Evolutionary conservation across 1,284 basidiomycete species (phyloP).

Genomic region (Rhodotorula sp.): DNA sequence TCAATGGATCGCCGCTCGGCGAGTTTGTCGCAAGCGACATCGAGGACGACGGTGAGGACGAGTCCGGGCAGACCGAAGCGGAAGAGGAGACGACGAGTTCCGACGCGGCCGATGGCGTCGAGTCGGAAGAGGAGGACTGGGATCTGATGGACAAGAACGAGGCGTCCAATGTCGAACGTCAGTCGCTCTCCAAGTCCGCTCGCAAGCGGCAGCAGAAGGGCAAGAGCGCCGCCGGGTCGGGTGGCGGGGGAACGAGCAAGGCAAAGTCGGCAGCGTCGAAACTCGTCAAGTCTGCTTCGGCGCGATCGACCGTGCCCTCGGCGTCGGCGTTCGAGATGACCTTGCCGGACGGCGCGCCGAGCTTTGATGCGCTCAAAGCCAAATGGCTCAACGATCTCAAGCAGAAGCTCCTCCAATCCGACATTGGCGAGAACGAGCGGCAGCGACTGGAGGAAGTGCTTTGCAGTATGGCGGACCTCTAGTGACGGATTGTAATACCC

Average conservation of each 20-base stretch:
- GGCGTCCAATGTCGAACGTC: constrained; percentile 19
- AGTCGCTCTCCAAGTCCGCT: background rate
- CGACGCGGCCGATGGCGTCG: background rate
- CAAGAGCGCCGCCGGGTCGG: background rate
- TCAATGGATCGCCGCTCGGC: constrained; percentile 31
- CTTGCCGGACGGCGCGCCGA: constrained; percentile 3
- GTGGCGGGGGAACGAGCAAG: background rate
- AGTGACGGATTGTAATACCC: background rate
- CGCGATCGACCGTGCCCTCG: background rate
- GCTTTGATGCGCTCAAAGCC: constrained; percentile 3
- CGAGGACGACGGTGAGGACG: constrained; percentile 3
- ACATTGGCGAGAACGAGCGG: constrained; percentile 4
- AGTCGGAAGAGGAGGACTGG: constrained; percentile 28
- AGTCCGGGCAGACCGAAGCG: background rate
- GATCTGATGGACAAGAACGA: constrained; percentile 29
- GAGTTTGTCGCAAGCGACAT: constrained; percentile 28
- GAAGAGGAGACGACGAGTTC: background rate
- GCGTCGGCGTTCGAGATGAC: background rate
- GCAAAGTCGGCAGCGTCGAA: background rate
- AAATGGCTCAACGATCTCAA: constrained; percentile 6
- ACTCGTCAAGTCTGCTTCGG: background rate
- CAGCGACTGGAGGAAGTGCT: constrained; percentile 13
- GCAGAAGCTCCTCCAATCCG: background rate
- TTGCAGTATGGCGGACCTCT: background rate
- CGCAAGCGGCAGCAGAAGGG: background rate